Conservation (phyloP, 768 basidiomycete species). For the Boletus vermiculosoides region DNA sequence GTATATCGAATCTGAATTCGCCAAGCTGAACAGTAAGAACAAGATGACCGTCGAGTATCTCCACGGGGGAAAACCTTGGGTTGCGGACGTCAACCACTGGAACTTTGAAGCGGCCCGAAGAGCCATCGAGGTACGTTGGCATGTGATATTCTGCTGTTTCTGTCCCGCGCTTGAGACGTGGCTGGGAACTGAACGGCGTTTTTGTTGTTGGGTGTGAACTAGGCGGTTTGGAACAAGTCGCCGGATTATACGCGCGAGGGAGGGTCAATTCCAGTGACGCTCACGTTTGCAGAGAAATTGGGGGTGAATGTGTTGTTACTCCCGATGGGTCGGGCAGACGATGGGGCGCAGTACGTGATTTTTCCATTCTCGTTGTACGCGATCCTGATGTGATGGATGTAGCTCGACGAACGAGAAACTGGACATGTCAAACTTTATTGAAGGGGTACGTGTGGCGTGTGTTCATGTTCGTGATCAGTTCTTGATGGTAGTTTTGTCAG, state of each 20-base stretch:
- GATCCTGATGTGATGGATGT: not conserved
- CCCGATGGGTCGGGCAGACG: constrained; percentile 93
- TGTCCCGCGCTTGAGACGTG: too few relatives aligned
- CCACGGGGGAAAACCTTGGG: constrained; percentile 89
- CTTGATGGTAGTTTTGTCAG: constrained; percentile 13
- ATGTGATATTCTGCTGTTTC: not conserved
- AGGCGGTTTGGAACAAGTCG: constrained; percentile 60
- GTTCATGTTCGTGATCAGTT: not conserved
- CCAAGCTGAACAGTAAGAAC: constrained; percentile 84
- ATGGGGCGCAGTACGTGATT: constrained; percentile 81
- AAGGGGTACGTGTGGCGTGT: constrained; percentile 55
- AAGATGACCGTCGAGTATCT: constrained; percentile 66
- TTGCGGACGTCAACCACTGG: constrained; percentile 84
- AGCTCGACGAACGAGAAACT: constrained; percentile 96
- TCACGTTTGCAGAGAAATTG: constrained; percentile 89
- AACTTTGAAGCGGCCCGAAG: constrained; percentile 86
- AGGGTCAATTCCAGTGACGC: constrained; percentile 92
- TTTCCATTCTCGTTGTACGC: not conserved
- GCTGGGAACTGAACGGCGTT: not conserved
- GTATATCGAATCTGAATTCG: constrained; percentile 78
- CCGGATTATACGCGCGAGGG: constrained; percentile 89
- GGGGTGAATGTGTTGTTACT: constrained; percentile 85
- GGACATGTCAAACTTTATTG: constrained; percentile 84
- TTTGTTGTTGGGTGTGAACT: not conserved
- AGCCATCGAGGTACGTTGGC: constrained; percentile 65